These are phyloP conservation scores for Phaffomyces antillensis DNA, from an alignment of 805 yeast species.

Conservation along the genomic window DNA sequence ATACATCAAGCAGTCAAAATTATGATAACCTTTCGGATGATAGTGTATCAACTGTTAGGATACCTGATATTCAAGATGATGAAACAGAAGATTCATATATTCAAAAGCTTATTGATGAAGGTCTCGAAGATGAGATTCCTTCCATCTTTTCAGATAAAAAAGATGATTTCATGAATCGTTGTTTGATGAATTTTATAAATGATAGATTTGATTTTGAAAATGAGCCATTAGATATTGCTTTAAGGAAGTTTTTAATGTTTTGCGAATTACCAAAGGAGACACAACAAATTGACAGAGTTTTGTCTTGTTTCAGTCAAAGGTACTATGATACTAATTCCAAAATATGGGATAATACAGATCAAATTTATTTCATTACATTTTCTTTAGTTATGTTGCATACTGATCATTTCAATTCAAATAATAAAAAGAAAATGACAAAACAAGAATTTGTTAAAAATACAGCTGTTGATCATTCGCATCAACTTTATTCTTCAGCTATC, in stretches of 20 bases:
- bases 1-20: slow-evolving; percentile 9
- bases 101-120: slow-evolving; percentile 18
- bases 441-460: slow-evolving; percentile 50
- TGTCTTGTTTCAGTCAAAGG: slow-evolving; percentile 48
- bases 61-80: slow-evolving; percentile 21
- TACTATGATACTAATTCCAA: slow-evolving; percentile 30
- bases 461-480: slow-evolving; percentile 23
- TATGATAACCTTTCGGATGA: slow-evolving; percentile 1
- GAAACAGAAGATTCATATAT: slow-evolving; percentile 26
- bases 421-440: slow-evolving; percentile 60
- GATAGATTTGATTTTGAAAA: slow-evolving; percentile 39
- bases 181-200: slow-evolving; percentile 23
- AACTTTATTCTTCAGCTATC: slow-evolving; percentile 20
- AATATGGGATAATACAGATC: slow-evolving; percentile 35
- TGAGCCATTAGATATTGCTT: slow-evolving; percentile 59
- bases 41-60: slow-evolving; percentile 11
- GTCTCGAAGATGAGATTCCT: slow-evolving; percentile 26
- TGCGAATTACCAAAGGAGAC: slow-evolving; percentile 63
- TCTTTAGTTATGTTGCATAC: slow-evolving; percentile 69
- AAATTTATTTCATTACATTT: slow-evolving; percentile 55
- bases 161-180: slow-evolving; percentile 20
- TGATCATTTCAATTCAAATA: slow-evolving; percentile 61
- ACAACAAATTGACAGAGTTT: slow-evolving; percentile 67
- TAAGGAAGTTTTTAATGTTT: slow-evolving; percentile 50
- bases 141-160: slow-evolving; percentile 24